phyloP scores from a whole-genome alignment of 495 filamentous ascomycete species.

The Xylaria longipes region DNA sequence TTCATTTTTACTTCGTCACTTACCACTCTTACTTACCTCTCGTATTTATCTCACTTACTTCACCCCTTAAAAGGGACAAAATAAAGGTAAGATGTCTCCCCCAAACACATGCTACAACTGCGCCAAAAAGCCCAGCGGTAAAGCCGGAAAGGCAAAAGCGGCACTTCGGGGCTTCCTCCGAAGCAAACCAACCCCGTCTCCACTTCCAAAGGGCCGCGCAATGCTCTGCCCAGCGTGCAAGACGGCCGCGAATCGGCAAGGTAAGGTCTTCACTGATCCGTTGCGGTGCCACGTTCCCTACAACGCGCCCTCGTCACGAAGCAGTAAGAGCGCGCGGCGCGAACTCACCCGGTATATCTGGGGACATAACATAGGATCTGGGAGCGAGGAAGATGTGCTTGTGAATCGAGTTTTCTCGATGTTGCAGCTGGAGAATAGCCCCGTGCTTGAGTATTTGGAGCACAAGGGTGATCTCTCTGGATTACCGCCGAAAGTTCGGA shows the following conservation, averaged over 20 bases:
- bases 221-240: not conserved
- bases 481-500: not conserved
- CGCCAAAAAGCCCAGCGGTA: not conserved
- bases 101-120: not conserved
- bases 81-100: not conserved
- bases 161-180: not conserved
- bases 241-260: not conserved
- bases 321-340: not conserved
- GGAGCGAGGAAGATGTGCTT: not conserved
- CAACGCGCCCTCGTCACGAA: not conserved
- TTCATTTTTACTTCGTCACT: not conserved
- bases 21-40: not conserved
- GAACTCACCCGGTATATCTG: not conserved
- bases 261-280: not conserved
- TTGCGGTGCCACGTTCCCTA: not conserved
- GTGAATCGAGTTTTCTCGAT: slow-evolving; percentile 1
- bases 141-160: not conserved
- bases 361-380: not conserved
- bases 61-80: not conserved
- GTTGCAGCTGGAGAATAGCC: not conserved
- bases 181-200: not conserved
- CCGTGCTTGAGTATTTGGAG: not conserved
- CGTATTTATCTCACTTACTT: not conserved
- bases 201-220: not conserved
- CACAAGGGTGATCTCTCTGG: not conserved